These are phyloP conservation scores for Spinacia oleracea DNA, from an alignment of 179 eudicot genomes.

Conservation along the genomic window DNA sequence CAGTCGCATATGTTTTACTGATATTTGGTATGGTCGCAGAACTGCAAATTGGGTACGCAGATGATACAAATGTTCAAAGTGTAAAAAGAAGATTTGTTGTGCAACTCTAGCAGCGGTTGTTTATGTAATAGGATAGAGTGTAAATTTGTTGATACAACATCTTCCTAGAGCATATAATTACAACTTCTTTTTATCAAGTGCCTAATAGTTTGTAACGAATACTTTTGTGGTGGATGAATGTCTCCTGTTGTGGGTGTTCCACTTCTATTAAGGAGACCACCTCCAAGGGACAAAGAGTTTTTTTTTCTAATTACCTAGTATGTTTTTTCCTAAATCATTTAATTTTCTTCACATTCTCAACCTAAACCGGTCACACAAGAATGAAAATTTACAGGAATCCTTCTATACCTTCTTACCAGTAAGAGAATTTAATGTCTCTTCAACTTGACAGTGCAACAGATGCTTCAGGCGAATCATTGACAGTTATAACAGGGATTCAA, in stretches of 20 bases:
- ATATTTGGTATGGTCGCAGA: too few species aligned
- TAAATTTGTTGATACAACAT: too few species aligned
- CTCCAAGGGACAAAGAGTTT: too few species aligned
- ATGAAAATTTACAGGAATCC: neutral
- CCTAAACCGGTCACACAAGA: neutral
- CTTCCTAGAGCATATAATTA: too few species aligned
- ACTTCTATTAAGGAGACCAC: neutral
- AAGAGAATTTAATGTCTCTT: neutral
- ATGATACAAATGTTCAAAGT: too few species aligned
- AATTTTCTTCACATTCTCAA: neutral
- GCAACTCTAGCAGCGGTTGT: too few species aligned
- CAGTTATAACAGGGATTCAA: conserved; percentile 35
- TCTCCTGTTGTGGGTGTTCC: neutral
- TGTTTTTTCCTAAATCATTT: neutral
- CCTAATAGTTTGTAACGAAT: too few species aligned
- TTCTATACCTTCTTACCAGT: neutral
- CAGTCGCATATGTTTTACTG: too few species aligned
- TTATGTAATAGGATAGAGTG: too few species aligned
- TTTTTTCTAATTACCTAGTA: neutral
- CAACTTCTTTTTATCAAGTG: too few species aligned
- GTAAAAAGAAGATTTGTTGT: too few species aligned
- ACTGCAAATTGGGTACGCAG: too few species aligned
- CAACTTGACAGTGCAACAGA: conserved; percentile 26
- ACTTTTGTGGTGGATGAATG: neutral
- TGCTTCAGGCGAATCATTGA: conserved; percentile 28